Evolutionary conservation across 805 yeast genomes (phyloP).

Genomic region (Helenozyma rhizophorensis): DNA sequence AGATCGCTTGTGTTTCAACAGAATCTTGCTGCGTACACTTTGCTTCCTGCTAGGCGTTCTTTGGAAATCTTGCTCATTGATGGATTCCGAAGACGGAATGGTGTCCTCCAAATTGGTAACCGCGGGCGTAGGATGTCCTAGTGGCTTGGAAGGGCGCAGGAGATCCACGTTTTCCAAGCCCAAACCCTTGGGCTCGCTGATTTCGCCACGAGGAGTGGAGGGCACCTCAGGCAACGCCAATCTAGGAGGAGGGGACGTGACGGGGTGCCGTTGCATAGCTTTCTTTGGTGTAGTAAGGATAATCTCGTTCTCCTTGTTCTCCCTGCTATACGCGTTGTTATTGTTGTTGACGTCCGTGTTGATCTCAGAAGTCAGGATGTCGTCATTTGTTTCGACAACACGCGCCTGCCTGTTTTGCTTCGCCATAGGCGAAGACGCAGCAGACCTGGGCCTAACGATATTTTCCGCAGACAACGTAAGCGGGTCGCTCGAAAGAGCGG

Average conservation of each 20-base stretch:
- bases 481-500: slow-evolving; percentile 2
- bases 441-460: slow-evolving; percentile 20
- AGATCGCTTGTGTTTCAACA: slow-evolving; percentile 39
- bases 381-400: slow-evolving; percentile 36
- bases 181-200: slow-evolving; percentile 25
- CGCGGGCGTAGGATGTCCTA: slow-evolving; percentile 22
- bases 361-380: slow-evolving; percentile 5
- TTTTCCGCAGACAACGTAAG: slow-evolving; percentile 15
- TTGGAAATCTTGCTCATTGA: no score
- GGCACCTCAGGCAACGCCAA: slow-evolving; percentile 27
- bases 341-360: slow-evolving; percentile 1
- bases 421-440: slow-evolving; percentile 38
- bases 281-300: slow-evolving; percentile 15
- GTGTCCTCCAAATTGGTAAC: slow-evolving; percentile 34
- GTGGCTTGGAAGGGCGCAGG: slow-evolving; percentile 1
- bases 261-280: slow-evolving; percentile 1
- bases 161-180: slow-evolving; percentile 35
- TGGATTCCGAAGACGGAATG: slow-evolving; percentile 1
- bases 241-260: slow-evolving; percentile 39
- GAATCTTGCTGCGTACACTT: slow-evolving; percentile 28
- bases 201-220: slow-evolving; percentile 21
- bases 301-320: not conserved
- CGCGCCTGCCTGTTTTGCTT: slow-evolving; percentile 42
- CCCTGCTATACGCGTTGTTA: not conserved
- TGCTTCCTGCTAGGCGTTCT: slow-evolving; percentile 22